Percentiles rank a stretch among this genome's conserved stretches.
phyloP scores from a whole-genome alignment of 768 basidiomycete genomes.

The Rhodotorula sphaerocarpa region DNA sequence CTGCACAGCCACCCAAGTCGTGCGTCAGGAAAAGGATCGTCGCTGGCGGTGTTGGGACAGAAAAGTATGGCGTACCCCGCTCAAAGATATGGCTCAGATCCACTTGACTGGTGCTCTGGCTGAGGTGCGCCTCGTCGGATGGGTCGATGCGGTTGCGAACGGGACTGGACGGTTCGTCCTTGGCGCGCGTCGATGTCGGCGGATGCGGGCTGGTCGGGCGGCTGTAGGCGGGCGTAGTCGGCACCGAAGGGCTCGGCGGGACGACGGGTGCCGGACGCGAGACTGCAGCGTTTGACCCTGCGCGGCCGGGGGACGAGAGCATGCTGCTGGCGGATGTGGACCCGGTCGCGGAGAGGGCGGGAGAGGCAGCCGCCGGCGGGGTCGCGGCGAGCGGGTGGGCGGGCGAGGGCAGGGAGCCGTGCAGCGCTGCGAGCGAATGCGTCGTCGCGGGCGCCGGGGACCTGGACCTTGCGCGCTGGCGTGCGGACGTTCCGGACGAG shows the following conservation, averaged over 20 bases:
- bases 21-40: not conserved
- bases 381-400: not conserved
- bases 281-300: not conserved
- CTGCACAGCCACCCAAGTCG: not conserved
- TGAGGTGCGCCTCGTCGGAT: not conserved
- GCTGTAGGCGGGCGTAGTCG: slow-evolving; percentile 6
- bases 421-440: slow-evolving; percentile 3
- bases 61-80: slow-evolving; percentile 19
- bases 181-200: not conserved
- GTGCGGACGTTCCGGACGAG: not conserved
- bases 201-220: slow-evolving; percentile 21
- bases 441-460: not conserved
- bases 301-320: no score
- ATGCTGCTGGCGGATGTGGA: not conserved
- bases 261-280: slow-evolving; percentile 16
- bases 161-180: slow-evolving; percentile 21
- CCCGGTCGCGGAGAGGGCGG: not conserved
- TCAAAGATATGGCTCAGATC: slow-evolving; percentile 35
- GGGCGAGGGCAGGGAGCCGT: no score
- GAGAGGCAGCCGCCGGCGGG: not conserved
- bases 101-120: slow-evolving; percentile 15
- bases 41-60: not conserved
- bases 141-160: not conserved
- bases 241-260: slow-evolving; percentile 11
- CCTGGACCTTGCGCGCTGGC: not conserved